Evolutionary conservation across 1,284 basidiomycete species (phyloP), one percentile per base, ranked within the genome.

Genomic region (Tylopilus orsonianus): DNA sequence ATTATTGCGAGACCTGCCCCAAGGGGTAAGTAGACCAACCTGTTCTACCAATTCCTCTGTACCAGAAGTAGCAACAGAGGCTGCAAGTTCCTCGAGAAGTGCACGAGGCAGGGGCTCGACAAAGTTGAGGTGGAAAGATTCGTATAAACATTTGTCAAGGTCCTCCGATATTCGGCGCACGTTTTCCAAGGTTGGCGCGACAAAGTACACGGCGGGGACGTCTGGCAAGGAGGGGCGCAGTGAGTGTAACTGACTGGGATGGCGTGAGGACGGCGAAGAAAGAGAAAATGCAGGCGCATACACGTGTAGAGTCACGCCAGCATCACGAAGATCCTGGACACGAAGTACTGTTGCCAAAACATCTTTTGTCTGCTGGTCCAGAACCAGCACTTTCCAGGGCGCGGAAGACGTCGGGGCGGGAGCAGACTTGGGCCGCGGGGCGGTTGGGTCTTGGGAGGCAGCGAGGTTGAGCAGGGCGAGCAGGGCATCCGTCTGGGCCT

Each of bases 221-320:
- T 99, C 97, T 2, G 90, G 83, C 32, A 99, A 72, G 10, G 94
- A 80, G 14, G 97, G 97, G 47, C 97, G 81, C 41, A 85, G 75
- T 0, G 93, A 85, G 66, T 98, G 93, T 10, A 99, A 73, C 73
- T 97, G 96, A 58, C 93, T 97, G 60, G 56, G 33, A 41, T 9
- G 20, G 50, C 40, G 46, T 62, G 51, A 56, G 44, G 22, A 44
- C 14, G 10, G 44, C 12, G 18, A 41, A 42, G 19, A 22, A 13
- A 20, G 22, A 45, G 9, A 20, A n/a, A 18, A 51, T 18, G 30
- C 45, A 36, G 44, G 14, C n/a, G n/a, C 83, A 62, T 68, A 93
- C 94, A 98, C 93, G 72, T 99, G 97, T 46, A 99, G 75, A 5
- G 96, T 99, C 37, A 99, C 93, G 26, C 97, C 97, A 46, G 93